Base-by-base conservation (phyloP, 2,329 filamentous ascomycete genomes). In the Hymenoscyphus infarciens region DNA sequence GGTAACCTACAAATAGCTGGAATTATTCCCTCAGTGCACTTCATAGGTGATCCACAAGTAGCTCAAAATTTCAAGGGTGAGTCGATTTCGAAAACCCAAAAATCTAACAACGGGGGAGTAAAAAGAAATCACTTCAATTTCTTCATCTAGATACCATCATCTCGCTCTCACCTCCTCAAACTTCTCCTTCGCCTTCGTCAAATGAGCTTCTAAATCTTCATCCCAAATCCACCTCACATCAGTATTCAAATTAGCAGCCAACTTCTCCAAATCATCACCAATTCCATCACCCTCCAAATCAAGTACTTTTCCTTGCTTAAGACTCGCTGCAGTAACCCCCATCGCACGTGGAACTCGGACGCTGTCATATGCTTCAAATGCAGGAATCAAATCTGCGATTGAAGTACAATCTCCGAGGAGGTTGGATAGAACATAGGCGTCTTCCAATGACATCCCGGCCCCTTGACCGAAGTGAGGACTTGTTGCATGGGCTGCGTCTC, bases 401-500 rank as follows among this genome's bases (percentile, higher is more conserved):
- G 59, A 56, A n/a, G 29, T 49, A 19, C 59, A 61, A 11, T 35
- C 22, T 16, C 59, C 76, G 0, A 86, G 72, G 0, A 85, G 67
- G 1, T 76, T 75, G 0, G 77, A 75, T 0, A 79, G 69, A 8
- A 77, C 73, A 11, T 73, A 73, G 1, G 72, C 75, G 63, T 84
- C 82, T 64, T 84, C 81, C 63, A 87, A 80, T 1, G 80, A 82
- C 66, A 85, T 79, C 0, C 82, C 83, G 0, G 82, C 80, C 1
- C 84, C 85, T 1, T 83, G 79, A 0, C 83, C 84, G 4, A 84
- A 80, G 39, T 83, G 80, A 0, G 85, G 85, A 0, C 83, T 81
- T 45, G 82, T 82, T 0, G 83, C 83, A 70, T 88, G 85, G 0
- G 85, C 85, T 0, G 85, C 83, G 68, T 88, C 85, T 5, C 85